Evolutionary conservation across 768 basidiomycete genomes (phyloP), one percentile per base, ranked within the genome.

Genomic region (Lentinula raphanica): DNA sequence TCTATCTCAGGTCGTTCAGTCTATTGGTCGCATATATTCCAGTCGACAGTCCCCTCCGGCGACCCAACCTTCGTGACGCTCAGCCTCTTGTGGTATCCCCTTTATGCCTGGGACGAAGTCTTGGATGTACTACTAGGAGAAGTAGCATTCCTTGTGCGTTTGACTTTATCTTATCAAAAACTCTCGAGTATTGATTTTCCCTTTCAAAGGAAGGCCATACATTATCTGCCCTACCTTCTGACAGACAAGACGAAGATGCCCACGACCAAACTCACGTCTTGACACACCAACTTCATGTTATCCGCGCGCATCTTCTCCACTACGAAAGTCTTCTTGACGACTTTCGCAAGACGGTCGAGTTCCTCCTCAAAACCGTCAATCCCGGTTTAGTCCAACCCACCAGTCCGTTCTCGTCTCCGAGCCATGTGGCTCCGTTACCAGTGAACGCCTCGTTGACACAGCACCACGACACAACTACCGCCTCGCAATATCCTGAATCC

Each of bases 91-190:
- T 85, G 84, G 84, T 83, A 83, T 57, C 77, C 81, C 0, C 62
- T 84, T 27, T 85, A 85, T 63, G 76, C 82, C 0, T 85, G 84
- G 73, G 84, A 85, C 49, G 81, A 86, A 65, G 69, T 81, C 0
- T 71, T 84, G 25, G 83, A 84, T 62, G 67, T 69, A 13, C 63
- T 85, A 35, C 84, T 83, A 57, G 60, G 63, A 9, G 80, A 85
- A 62, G 75, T 85, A 23, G 79, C 75, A 58, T 72, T 60, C 57
- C 68, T 86, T 58, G 79, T 77, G 58, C 40, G 75, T 63, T 32
- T 35, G 39, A 19, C 15, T 12, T 6, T 31, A 5, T 28, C 28
- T 42, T 25, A 38, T 42, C 53, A n/a, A n/a, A n/a, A n/a, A n/a
- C 38, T 49, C 27, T n/a, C 13, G n/a, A 31, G 31, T 19, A 19